Evolutionary conservation across 2,329 filamentous ascomycete genomes (phyloP).

Genomic region (Cordyceps cicadae): DNA sequence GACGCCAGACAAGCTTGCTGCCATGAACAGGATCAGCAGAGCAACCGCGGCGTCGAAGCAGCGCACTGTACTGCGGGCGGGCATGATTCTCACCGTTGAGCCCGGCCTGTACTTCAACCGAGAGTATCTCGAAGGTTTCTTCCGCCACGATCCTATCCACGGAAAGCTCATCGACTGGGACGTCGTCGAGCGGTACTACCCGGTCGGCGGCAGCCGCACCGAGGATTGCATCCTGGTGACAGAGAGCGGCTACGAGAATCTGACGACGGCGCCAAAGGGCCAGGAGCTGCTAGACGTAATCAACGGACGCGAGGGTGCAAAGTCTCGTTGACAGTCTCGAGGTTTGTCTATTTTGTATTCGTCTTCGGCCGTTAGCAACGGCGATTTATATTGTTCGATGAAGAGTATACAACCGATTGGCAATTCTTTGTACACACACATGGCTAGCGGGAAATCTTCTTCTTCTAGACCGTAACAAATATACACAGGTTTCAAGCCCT

Average conservation of each 20-base stretch:
- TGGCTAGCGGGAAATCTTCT: neutral
- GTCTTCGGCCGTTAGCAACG: no score
- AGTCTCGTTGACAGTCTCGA: neutral
- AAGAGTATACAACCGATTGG: neutral
- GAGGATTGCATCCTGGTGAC: constrained; percentile 87
- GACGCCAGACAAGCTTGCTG: constrained; percentile 26
- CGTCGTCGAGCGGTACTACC: constrained; percentile 61
- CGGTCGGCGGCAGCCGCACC: constrained; percentile 81
- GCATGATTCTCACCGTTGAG: constrained; percentile 72
- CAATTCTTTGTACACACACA: neutral
- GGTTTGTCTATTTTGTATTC: neutral
- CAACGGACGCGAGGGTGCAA: constrained; percentile 25
- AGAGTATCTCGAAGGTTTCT: constrained; percentile 63
- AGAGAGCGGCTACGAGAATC: constrained; percentile 68
- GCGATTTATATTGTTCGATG: no score
- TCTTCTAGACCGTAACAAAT: neutral
- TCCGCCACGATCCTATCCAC: constrained; percentile 51
- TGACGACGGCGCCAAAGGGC: constrained; percentile 73
- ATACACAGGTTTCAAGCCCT: neutral
- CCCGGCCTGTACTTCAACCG: constrained; percentile 73
- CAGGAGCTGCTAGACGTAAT: constrained; percentile 60
- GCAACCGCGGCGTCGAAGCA: constrained; percentile 23
- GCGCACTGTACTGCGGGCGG: constrained; percentile 39
- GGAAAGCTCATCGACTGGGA: constrained; percentile 56
- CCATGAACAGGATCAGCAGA: constrained; percentile 17